A percentile compares a stretch with the other conserved stretches of the same genome.
Evolutionary conservation across 2,329 filamentous ascomycete species (phyloP).

Genomic region (Davidsoniella eucalypti): DNA sequence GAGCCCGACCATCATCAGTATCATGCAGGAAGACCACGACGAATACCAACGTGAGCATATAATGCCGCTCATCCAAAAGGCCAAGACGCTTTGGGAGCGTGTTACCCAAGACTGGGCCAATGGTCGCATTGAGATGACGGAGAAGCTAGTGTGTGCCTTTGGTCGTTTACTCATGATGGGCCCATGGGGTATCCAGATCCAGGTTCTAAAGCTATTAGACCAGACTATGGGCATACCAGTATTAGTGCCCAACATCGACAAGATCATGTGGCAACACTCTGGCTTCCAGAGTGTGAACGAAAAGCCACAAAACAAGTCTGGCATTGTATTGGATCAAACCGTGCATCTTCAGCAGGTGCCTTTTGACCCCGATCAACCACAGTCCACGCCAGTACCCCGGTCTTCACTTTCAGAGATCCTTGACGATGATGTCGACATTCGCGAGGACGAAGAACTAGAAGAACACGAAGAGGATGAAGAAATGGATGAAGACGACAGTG

Average conservation of each 20-base stretch:
- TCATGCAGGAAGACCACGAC: slow-evolving; percentile 15
- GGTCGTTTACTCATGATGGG: slow-evolving; percentile 57
- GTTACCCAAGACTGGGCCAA: slow-evolving; percentile 59
- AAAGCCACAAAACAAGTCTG: not conserved
- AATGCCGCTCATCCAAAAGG: slow-evolving; percentile 29
- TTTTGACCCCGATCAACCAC: not conserved
- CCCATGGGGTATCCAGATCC: slow-evolving; percentile 45
- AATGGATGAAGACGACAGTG: not conserved
- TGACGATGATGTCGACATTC: not conserved
- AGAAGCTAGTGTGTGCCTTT: slow-evolving; percentile 66
- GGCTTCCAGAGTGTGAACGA: not conserved
- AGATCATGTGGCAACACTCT: slow-evolving; percentile 1
- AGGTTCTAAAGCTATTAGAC: slow-evolving; percentile 59
- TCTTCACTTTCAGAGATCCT: not conserved
- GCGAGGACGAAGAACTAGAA: not conserved
- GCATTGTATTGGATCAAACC: not conserved
- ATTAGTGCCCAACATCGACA: slow-evolving; percentile 21
- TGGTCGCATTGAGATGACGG: slow-evolving; percentile 57
- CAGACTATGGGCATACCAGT: slow-evolving; percentile 66
- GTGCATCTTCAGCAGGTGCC: not conserved
- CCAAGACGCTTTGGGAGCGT: slow-evolving; percentile 64
- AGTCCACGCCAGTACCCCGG: too few relatives aligned
- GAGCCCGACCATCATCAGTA: slow-evolving; percentile 1
- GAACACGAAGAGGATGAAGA: not conserved
- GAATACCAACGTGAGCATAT: slow-evolving; percentile 7